Evolutionary conservation across 169 alveolate species (phyloP).

Genomic region (Plasmodium malariae): DNA sequence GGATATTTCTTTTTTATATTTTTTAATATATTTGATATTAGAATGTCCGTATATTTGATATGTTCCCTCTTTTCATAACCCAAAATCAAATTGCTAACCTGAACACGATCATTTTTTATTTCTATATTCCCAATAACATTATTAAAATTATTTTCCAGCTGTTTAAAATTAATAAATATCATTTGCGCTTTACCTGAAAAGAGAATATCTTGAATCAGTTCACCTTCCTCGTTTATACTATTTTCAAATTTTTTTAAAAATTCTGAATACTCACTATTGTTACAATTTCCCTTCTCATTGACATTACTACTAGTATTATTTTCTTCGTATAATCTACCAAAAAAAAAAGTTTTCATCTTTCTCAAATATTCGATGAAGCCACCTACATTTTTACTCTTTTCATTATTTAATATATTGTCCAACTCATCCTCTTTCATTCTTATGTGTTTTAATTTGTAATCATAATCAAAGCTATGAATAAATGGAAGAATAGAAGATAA

Average conservation of each 20-base stretch:
- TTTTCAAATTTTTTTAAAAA: slow-evolving; percentile 69
- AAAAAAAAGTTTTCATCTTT: slow-evolving; percentile 9
- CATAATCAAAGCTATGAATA: slow-evolving; percentile 65
- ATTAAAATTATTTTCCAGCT: slow-evolving; percentile 58
- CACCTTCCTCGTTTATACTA: slow-evolving; percentile 75
- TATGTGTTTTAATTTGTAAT: slow-evolving; percentile 43
- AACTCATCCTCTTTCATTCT: slow-evolving; percentile 56
- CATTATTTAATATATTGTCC: slow-evolving; percentile 38
- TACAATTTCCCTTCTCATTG: not conserved
- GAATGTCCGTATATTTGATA: slow-evolving; percentile 64
- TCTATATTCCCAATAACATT: slow-evolving; percentile 62
- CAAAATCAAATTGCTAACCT: slow-evolving; percentile 55
- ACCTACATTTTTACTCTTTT: slow-evolving; percentile 10
- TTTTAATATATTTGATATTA: slow-evolving; percentile 67
- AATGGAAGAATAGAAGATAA: slow-evolving; percentile 63
- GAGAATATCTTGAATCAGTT: slow-evolving; percentile 58
- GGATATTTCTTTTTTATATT: slow-evolving; percentile 72
- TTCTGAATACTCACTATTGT: slow-evolving; percentile 66
- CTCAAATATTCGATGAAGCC: slow-evolving; percentile 11
- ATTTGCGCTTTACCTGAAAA: slow-evolving; percentile 72
- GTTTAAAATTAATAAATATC: slow-evolving; percentile 75
- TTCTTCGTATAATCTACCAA: slow-evolving; percentile 10
- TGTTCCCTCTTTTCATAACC: slow-evolving; percentile 73
- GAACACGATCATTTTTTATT: slow-evolving; percentile 54
- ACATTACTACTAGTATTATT: not conserved